Evolutionary conservation across 108 stramenopile genomes (phyloP).

Genomic region (Nitzschia palea): DNA sequence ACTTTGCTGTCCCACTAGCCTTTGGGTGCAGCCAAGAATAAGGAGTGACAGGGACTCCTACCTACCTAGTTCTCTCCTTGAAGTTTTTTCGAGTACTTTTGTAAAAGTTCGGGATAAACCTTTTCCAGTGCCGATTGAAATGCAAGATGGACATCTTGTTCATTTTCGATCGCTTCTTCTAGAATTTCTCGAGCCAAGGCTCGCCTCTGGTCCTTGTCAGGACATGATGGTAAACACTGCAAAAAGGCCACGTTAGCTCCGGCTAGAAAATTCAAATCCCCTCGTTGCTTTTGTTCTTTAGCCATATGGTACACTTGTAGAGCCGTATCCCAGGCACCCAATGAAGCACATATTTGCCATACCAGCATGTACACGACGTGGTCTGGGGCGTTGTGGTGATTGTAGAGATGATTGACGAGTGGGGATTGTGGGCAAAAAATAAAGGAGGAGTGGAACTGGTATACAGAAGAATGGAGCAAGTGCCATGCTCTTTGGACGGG

Average conservation of each 20-base stretch:
- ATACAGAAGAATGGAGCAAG: constrained; percentile 8
- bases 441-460: constrained; percentile 5
- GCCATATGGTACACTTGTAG: constrained; percentile 11
- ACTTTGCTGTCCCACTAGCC: too few species aligned
- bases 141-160: not conserved
- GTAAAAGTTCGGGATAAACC: not conserved
- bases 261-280: not conserved
- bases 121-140: not conserved
- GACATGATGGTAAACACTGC: not conserved
- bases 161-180: constrained; percentile 4
- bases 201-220: not conserved
- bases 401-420: constrained; percentile 7
- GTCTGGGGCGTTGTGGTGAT: constrained; percentile 5
- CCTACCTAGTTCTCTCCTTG: too few species aligned
- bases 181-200: not conserved
- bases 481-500: constrained; percentile 21
- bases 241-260: constrained; percentile 7
- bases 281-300: not conserved
- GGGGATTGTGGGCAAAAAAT: not conserved
- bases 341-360: constrained; percentile 15
- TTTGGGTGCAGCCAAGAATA: too few species aligned
- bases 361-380: constrained; percentile 5
- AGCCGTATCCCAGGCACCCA: constrained; percentile 1
- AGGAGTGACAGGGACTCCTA: too few species aligned
- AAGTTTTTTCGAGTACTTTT: not conserved